Evolutionary conservation across 139 green algal species (phyloP).

Genomic region (Chlamydomonas eustigma): DNA sequence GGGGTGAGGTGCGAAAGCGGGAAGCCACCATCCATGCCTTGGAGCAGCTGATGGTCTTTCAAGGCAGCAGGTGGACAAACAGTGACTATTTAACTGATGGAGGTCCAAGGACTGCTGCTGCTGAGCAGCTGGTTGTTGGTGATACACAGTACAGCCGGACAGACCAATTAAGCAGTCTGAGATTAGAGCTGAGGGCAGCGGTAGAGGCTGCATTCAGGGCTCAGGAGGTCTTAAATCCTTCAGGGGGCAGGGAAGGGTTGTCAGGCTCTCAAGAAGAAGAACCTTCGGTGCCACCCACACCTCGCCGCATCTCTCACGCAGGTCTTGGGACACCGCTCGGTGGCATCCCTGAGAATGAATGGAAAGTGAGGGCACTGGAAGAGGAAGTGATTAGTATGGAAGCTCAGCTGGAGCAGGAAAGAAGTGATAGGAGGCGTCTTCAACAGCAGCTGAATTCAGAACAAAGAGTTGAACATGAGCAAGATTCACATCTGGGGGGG

Average conservation of each 20-base stretch:
- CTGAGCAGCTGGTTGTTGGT: neutral
- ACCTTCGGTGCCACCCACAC: neutral
- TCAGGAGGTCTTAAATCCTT: neutral
- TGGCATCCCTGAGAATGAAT: neutral
- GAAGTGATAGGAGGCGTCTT: neutral
- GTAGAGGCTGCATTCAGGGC: neutral
- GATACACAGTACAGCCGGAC: neutral
- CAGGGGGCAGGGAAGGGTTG: neutral
- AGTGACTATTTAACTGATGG: no score
- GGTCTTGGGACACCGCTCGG: neutral
- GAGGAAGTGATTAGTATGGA: neutral
- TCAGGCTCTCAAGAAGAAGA: neutral
- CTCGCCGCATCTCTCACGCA: neutral
- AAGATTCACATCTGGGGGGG: no score
- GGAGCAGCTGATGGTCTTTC: neutral
- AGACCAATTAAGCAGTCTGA: neutral
- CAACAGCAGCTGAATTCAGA: neutral
- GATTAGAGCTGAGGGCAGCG: neutral
- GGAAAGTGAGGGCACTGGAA: conserved; percentile 4
- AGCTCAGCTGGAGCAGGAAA: neutral
- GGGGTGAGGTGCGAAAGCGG: neutral
- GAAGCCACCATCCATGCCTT: neutral
- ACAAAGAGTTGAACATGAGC: neutral
- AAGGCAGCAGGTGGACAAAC: neutral
- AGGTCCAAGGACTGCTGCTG: neutral